Percentiles rank a stretch among this genome's conserved stretches.
Conservation (phyloP, 305 asterid genomes). For the Ajuga reptans region DNA sequence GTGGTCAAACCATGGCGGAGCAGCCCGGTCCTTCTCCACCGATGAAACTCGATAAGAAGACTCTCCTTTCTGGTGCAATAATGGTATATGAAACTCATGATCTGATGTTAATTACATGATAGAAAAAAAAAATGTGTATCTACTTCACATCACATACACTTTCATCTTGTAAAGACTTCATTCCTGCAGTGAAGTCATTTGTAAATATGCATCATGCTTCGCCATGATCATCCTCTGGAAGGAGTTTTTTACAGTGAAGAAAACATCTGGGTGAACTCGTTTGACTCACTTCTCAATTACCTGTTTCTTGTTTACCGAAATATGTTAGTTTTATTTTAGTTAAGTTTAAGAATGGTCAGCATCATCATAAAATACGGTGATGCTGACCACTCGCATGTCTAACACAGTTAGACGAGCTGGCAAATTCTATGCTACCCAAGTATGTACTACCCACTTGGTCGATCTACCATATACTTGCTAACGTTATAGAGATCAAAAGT, state of each 20-base stretch:
- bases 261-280: slow-evolving; percentile 1
- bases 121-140: slow-evolving; percentile 11
- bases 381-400: no score
- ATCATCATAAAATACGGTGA: no score
- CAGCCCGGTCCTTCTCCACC: slow-evolving; percentile 30
- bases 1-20: slow-evolving; percentile 35
- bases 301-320: neutral
- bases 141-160: neutral
- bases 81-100: slow-evolving; percentile 6
- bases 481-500: no score
- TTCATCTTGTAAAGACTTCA: slow-evolving; percentile 26
- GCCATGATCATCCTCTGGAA: slow-evolving; percentile 22
- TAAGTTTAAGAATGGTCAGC: neutral
- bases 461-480: no score
- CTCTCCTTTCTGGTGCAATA: neutral
- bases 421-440: no score
- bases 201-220: slow-evolving; percentile 33
- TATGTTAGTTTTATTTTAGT: neutral
- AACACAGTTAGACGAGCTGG: no score
- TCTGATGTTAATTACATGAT: neutral
- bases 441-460: no score
- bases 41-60: slow-evolving; percentile 30
- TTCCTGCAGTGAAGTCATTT: slow-evolving; percentile 23
- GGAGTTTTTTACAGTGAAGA: slow-evolving; percentile 22
- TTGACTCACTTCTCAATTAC: neutral